Evolutionary conservation across 2,329 filamentous ascomycete genomes (phyloP).

Genomic region (Raffaelea ambrosiae): DNA sequence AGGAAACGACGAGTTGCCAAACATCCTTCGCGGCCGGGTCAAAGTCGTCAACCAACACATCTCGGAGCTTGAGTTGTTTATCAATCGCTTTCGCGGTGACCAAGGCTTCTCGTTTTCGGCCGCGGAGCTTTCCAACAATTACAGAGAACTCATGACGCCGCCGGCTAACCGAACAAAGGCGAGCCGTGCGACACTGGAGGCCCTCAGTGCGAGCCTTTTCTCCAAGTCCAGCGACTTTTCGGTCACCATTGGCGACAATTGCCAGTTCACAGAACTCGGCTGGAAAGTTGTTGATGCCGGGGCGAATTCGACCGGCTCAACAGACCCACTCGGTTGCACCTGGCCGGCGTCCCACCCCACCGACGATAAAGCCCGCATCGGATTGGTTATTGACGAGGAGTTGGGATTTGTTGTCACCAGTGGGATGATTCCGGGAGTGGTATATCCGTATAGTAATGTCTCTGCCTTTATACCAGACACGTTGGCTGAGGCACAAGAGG

Average conservation of each 20-base stretch:
- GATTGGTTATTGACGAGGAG: not conserved
- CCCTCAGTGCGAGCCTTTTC: not conserved
- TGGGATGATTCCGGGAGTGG: not conserved
- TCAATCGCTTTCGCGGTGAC: constrained; percentile 1
- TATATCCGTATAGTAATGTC: not conserved
- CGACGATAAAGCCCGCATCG: not conserved
- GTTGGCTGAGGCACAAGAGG: not conserved
- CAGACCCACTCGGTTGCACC: not conserved
- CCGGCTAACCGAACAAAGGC: not conserved
- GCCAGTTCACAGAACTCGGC: not conserved
- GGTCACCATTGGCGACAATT: not conserved
- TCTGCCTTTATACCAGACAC: constrained; percentile 1
- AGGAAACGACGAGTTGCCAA: no score
- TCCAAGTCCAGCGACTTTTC: not conserved
- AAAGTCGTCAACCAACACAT: not conserved
- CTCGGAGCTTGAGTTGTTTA: not conserved
- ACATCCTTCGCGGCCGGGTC: not conserved
- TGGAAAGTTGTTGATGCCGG: not conserved
- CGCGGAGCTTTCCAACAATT: not conserved
- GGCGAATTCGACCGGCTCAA: not conserved
- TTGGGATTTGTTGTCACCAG: not conserved
- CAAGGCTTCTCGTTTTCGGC: constrained; percentile 1
- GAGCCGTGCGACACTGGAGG: not conserved
- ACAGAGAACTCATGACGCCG: not conserved
- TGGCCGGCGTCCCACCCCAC: not conserved